Conservation (phyloP, 2,329 filamentous ascomycete genomes). For the Scytalidium sp. region DNA sequence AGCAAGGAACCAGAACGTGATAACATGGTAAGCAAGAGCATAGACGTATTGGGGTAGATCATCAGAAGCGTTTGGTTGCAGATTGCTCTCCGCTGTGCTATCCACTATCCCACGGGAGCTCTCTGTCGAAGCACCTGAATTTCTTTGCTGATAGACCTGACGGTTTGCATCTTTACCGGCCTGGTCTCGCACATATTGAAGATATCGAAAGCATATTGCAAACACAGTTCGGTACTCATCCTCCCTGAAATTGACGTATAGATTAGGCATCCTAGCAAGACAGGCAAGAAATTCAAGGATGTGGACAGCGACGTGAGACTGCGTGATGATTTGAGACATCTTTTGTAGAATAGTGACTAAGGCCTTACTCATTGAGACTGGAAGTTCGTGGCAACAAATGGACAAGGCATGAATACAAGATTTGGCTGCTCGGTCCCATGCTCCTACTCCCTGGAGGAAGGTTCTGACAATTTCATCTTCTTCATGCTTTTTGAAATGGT, state of each 20-base stretch:
- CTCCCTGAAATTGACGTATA: conserved; percentile 85
- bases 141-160: conserved; percentile 33
- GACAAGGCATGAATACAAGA: conserved; percentile 93
- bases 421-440: conserved; percentile 83
- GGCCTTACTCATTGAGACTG: conserved; percentile 80
- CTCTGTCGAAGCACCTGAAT: conserved; percentile 14
- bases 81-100: conserved; percentile 38
- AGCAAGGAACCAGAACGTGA: conserved; percentile 95
- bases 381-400: conserved; percentile 92
- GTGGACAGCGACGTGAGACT: conserved; percentile 86
- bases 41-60: conserved; percentile 93
- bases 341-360: conserved; percentile 84
- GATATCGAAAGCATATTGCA: conserved; percentile 89
- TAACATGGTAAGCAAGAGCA: conserved; percentile 89
- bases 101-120: conserved; percentile 33
- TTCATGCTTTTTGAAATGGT: conserved; percentile 77
- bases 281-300: conserved; percentile 94
- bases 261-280: conserved; percentile 76
- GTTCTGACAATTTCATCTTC: conserved; percentile 86
- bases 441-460: conserved; percentile 81
- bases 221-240: conserved; percentile 94
- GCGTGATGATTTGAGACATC: conserved; percentile 95
- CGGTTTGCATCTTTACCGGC: conserved; percentile 34
- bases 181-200: conserved; percentile 79
- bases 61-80: conserved; percentile 49